Conservation (phyloP, 2,329 filamentous ascomycete genomes). For the Thyridium curvatum region DNA sequence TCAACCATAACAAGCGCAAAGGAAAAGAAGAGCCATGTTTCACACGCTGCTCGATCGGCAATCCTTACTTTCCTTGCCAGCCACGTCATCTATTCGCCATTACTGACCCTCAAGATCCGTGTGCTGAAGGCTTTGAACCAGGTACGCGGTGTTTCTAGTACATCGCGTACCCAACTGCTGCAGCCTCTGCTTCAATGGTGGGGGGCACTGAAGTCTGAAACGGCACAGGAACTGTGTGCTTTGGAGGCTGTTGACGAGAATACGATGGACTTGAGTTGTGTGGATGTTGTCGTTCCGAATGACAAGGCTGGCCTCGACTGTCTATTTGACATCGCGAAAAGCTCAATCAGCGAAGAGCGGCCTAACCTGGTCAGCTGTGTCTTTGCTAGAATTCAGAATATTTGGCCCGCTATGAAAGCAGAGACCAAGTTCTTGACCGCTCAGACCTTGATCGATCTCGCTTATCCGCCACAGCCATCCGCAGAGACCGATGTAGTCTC, state of each 20-base stretch:
- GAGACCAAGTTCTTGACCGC: conserved; percentile 54
- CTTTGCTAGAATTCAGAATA: conserved; percentile 61
- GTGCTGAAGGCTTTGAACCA: conserved; percentile 68
- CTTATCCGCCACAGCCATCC: conserved; percentile 23
- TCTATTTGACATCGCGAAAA: conserved; percentile 41
- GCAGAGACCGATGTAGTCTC: conserved; percentile 35
- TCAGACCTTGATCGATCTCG: conserved; percentile 55
- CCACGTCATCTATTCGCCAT: conserved; percentile 63
- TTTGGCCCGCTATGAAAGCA: conserved; percentile 69
- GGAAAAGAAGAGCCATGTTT: conserved; percentile 33
- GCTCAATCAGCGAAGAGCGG: conserved; percentile 33
- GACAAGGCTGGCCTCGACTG: conserved; percentile 45
- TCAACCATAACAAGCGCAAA: conserved; percentile 21
- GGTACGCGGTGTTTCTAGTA: conserved; percentile 63
- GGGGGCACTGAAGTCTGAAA: conserved; percentile 46
- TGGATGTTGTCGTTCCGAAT: conserved; percentile 47
- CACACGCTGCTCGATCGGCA: conserved; percentile 55
- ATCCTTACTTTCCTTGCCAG: conserved; percentile 68
- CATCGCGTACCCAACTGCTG: conserved; percentile 66
- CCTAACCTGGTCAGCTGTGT: conserved; percentile 54
- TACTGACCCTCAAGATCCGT: conserved; percentile 61
- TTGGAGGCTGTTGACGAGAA: conserved; percentile 22
- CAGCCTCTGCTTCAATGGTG: conserved; percentile 69
- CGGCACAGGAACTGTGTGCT: conserved; percentile 43
- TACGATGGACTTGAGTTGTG: conserved; percentile 30